Evolutionary conservation across 108 stramenopile genomes (phyloP).

Genomic region (Cafeteria roenbergensis): DNA sequence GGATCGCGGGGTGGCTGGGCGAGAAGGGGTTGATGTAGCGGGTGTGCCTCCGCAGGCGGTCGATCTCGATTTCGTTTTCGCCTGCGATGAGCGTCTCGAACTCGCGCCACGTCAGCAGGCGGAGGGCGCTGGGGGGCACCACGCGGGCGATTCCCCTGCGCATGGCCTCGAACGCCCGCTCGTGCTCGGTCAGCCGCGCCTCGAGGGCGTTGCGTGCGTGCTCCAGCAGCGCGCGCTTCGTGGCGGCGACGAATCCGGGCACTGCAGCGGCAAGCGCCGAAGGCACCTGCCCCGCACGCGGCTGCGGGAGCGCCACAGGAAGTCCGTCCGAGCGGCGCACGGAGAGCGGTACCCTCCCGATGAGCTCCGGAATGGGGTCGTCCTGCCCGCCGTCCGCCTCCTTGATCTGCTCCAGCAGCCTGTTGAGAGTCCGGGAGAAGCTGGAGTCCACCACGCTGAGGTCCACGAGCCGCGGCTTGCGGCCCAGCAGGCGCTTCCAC

Average conservation of each 20-base stretch:
- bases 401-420: not conserved
- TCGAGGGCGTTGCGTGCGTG: not conserved
- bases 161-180: not conserved
- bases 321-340: not conserved
- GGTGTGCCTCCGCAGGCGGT: constrained; percentile 24
- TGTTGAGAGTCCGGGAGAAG: not conserved
- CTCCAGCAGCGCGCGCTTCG: not conserved
- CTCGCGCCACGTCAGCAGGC: constrained; percentile 32
- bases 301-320: not conserved
- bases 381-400: not conserved
- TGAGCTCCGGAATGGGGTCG: too few relatives aligned
- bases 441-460: not conserved
- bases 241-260: not conserved
- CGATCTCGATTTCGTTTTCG: constrained; percentile 31
- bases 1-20: constrained; percentile 25
- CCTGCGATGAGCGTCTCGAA: constrained; percentile 37
- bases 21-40: constrained; percentile 29
- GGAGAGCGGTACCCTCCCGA: not conserved
- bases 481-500: not conserved
- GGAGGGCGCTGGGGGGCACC: constrained; percentile 27
- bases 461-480: not conserved
- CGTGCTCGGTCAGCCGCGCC: constrained; percentile 14
- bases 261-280: too few relatives aligned
- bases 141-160: constrained; percentile 30
- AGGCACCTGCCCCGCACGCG: too few relatives aligned